Conservation (phyloP, 2,329 filamentous ascomycete species). For the Chalara sp. region DNA sequence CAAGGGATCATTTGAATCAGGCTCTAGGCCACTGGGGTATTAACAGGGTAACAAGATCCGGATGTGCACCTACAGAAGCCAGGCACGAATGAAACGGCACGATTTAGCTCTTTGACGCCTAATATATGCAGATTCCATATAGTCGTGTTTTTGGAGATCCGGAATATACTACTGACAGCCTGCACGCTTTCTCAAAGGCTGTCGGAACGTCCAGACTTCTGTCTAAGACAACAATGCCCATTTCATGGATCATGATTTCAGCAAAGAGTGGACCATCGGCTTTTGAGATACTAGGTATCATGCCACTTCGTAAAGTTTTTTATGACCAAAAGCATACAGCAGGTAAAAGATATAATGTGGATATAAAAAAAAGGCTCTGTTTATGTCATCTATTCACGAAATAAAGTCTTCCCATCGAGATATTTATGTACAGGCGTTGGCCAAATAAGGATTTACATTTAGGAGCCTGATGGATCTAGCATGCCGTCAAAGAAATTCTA, state of each 20-base stretch:
- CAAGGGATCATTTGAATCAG: constrained; percentile 13
- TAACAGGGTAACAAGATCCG: constrained; percentile 37
- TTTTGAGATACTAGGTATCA: constrained; percentile 37
- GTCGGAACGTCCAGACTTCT: constrained; percentile 17
- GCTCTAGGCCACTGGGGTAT: constrained; percentile 3
- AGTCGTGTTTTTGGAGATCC: constrained; percentile 34
- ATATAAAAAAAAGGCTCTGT: constrained; percentile 33
- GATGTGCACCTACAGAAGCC: constrained; percentile 39
- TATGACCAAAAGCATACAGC: constrained; percentile 48
- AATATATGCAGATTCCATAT: constrained; percentile 37
- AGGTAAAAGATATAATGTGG: constrained; percentile 33
- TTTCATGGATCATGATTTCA: constrained; percentile 41
- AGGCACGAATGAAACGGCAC: constrained; percentile 35
- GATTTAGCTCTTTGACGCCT: constrained; percentile 37
- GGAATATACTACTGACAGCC: constrained; percentile 12
- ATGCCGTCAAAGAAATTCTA: no score
- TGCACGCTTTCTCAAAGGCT: constrained; percentile 14
- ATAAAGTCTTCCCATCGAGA: no score
- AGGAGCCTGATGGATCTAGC: no score
- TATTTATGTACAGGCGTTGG: no score
- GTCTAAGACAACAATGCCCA: constrained; percentile 33
- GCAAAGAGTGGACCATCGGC: constrained; percentile 35
- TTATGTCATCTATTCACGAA: constrained; percentile 26
- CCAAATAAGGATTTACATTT: no score
- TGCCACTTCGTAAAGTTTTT: constrained; percentile 43